Percentiles rank a stretch among this genome's conserved stretches.
Conservation (phyloP, 768 basidiomycete genomes). For the Lactifluus pinguis region DNA sequence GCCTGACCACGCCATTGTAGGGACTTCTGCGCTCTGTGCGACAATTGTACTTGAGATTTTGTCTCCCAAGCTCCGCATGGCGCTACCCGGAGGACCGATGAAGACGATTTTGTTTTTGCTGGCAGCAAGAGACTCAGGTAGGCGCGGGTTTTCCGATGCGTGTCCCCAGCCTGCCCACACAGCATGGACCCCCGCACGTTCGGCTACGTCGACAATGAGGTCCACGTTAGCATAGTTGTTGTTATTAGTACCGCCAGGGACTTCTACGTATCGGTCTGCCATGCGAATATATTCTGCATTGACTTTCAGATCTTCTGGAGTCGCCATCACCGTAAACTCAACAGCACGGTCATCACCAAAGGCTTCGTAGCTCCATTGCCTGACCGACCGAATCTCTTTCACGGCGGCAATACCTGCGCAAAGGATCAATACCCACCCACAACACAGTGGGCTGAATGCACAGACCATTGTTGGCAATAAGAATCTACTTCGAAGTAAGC, state of each 20-base stretch:
- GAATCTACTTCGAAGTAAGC: constrained; percentile 49
- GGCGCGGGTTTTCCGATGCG: constrained; percentile 95
- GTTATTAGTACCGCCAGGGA: constrained; percentile 96
- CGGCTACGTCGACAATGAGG: constrained; percentile 95
- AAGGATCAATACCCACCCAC: constrained; percentile 12
- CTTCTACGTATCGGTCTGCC: constrained; percentile 99
- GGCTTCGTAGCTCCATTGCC: constrained; percentile 99
- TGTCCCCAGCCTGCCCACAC: constrained; percentile 99
- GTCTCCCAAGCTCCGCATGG: constrained; percentile 98
- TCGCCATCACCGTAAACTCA: constrained; percentile 99
- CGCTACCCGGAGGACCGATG: constrained; percentile 97
- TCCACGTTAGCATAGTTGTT: constrained; percentile 99
- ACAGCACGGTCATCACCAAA: constrained; percentile 94
- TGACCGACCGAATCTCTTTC: constrained; percentile 96
- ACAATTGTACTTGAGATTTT: constrained; percentile 99
- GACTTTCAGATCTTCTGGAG: constrained; percentile 95
- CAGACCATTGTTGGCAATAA: constrained; percentile 96
- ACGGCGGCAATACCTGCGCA: constrained; percentile 91
- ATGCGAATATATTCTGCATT: constrained; percentile 99
- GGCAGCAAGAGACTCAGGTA: constrained; percentile 88
- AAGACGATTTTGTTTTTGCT: constrained; percentile 96
- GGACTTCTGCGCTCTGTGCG: constrained; percentile 91
- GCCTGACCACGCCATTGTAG: constrained; percentile 99
- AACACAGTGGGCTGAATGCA: not conserved
- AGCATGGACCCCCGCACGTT: constrained; percentile 94